These are phyloP conservation scores for Ramaria sp. DNA, from an alignment of 768 basidiomycete genomes.

Conservation along the genomic window DNA sequence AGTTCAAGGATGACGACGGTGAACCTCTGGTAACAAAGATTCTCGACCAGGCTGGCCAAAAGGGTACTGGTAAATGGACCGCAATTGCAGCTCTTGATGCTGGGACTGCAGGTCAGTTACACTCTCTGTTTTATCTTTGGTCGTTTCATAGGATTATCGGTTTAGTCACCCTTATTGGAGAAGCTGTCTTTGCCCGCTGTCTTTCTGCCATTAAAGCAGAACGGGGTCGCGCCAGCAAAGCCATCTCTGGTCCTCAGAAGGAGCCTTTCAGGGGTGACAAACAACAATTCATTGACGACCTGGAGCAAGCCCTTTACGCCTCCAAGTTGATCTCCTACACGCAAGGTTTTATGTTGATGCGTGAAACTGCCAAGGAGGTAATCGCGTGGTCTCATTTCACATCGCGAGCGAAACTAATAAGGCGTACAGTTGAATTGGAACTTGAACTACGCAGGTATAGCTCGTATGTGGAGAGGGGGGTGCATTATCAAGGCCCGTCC, in stretches of 20 bases:
- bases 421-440: conserved; percentile 60
- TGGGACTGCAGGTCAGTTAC: conserved; percentile 61
- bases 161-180: conserved; percentile 94
- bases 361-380: conserved; percentile 92
- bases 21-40: conserved; percentile 87
- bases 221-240: conserved; percentile 86
- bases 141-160: conserved; percentile 11
- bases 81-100: conserved; percentile 94
- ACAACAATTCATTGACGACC: conserved; percentile 96
- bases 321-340: conserved; percentile 99
- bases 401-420: background rate
- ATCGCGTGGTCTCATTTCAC: conserved; percentile 10
- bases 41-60: conserved; percentile 93
- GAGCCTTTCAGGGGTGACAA: conserved; percentile 96
- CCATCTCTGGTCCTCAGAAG: conserved; percentile 81
- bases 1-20: conserved; percentile 94
- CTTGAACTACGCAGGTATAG: conserved; percentile 96
- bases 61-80: conserved; percentile 99
- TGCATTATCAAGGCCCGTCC: conserved; percentile 87
- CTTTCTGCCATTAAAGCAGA: conserved; percentile 95
- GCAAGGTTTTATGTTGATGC: conserved; percentile 99
- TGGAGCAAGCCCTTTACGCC: conserved; percentile 97
- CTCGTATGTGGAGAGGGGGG: conserved; percentile 98
- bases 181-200: conserved; percentile 98
- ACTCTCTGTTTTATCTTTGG: conserved; percentile 7